Evolutionary conservation across 371 early-diverging fungal genomes (phyloP), one percentile per base, ranked within the genome.

Genomic region (Saksenaea vasiformis): DNA sequence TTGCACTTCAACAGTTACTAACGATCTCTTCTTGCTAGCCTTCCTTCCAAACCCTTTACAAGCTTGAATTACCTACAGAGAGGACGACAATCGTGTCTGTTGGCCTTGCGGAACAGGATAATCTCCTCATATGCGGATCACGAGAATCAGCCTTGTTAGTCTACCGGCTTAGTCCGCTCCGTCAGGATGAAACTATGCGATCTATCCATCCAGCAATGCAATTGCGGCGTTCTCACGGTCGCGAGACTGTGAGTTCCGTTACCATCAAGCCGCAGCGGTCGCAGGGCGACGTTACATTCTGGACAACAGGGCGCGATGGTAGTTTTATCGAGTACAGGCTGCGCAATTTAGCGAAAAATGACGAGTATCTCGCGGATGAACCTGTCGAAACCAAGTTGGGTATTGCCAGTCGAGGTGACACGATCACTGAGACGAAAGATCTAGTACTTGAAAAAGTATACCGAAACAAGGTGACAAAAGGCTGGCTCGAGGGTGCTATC

Each of bases 271-370:
- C 56, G 5, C 69, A 75, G 27, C 76, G 75, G 0, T 51, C 62
- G 5, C 67, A 77, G 8, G 69, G 73, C 5, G 71, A 73, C 17
- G 60, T 89, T 26, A 68, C 64, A 1, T 83, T 91, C 22, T 88
- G 82, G 68, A 84, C 89, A 1, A 84, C 88, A 5, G 91, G 91
- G 4, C 80, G 91, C 8, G 91, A 91, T 72, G 91, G 91, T 1
- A 78, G 80, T 31, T 90, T 80, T 74, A 80, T 80, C 22, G 80
- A 86, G 36, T 87, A 87, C 58, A 75, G 87, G n/a, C 72, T 89
- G n/a, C 59, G 64, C 27, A 73, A 69, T 19, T 54, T 78, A 19
- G 39, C 22, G 35, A 27, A 62, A 0, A 22, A 61, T 4, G 13
- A 15, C 15, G 27, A 19, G 3, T 8, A 22, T 13, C 11, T 19